Base-by-base conservation (phyloP, 1,284 basidiomycete species). In the Cryptococcus deneoformans region DNA sequence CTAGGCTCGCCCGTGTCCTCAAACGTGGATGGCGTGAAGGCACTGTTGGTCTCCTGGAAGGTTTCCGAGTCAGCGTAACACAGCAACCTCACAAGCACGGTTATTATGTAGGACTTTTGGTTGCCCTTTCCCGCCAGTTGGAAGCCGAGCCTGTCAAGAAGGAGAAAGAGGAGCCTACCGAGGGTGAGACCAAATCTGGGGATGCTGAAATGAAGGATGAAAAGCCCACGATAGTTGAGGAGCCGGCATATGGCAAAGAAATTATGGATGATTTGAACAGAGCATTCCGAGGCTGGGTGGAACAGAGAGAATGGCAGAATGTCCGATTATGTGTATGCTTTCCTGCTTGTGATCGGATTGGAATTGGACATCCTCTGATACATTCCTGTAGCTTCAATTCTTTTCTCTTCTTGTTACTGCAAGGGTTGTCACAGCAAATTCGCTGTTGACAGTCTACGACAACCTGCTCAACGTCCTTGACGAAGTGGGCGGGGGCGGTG, bases 31-130 rank as follows among this genome's bases (percentile, higher is more conserved):
- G 84, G 53, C 82, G 84, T 57, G 80, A 85, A 61, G 79, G 80
- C 1, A 81, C 83, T 11, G 75, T 81, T 35, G 85, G 82, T 52
- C 80, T 90, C 9, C 76, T 86, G 44, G 76, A 77, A n/a, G 87
- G 86, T 6, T 84, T 92, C 74, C 84, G 88, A 55, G 81, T 87
- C 75, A 86, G 86, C 35, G 84, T 94, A 50, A 90, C 87, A 0
- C 90, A 96, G 76, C 86, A 94, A 67, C 92, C 92, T 0, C 92
- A 86, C 80, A 97, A 97, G 80, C 88, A 90, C 49, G 87, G 90
- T 0, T 89, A 87, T 72, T 92, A 92, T 76, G 90, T 89, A 10
- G 84, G 89, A 9, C 78, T 95, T n/a, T 82, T 95, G 39, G 82
- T 86, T 38, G 79, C 86, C 44, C 80, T 95, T 34, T 52, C 84